Base-by-base conservation (phyloP, 2,329 filamentous ascomycete species). In the Trichophyton simii region DNA sequence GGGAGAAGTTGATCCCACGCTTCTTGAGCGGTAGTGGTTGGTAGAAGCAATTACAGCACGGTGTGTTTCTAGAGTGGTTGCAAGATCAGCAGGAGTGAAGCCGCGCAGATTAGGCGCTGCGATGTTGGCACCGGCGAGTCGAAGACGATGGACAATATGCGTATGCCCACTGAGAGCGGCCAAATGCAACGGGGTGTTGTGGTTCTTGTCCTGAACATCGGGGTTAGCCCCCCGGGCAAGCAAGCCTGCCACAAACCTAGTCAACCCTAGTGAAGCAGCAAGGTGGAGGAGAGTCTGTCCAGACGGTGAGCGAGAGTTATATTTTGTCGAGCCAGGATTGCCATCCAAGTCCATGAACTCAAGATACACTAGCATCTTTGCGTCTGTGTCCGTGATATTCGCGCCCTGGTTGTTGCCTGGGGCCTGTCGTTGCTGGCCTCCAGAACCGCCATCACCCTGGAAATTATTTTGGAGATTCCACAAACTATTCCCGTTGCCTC, bases 261-360 rank as follows among this genome's bases (percentile, higher is more conserved):
- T 82, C 66, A 90, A 82, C 4, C 89, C 89, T 11, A 91, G 76
- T 7, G 87, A 87, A 66, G 85, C 88, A 1, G 88, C 88, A 64
- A 91, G 78, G 68, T 94, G 89, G 64, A 95, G 80, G 80, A 95
- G 86, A 1, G 87, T 90, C 69, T 92, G 88, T n/a, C 65, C 89
- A 11, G 84, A 88, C 1, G 82, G 75, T 66, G 77, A 76, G 62
- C 80, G 81, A 58, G 87, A 76, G 69, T 94, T 88, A 64, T 88
- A 83, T 28, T 81, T 82, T 13, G 87, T 82, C 66, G 81, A 80
- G 64, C 87, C 80, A 3, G 85, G 81, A 68, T 83, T 89, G 67
- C 91, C 86, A 69, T 90, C 87, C 28, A 90, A 78, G 70, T 92
- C 88, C 68, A 91, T 86, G 52, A 89, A 79, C 66, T 92, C 87